These are phyloP conservation scores for Aurifilum marmelostoma DNA, from an alignment of 2,329 filamentous ascomycete genomes.

Conservation along the genomic window DNA sequence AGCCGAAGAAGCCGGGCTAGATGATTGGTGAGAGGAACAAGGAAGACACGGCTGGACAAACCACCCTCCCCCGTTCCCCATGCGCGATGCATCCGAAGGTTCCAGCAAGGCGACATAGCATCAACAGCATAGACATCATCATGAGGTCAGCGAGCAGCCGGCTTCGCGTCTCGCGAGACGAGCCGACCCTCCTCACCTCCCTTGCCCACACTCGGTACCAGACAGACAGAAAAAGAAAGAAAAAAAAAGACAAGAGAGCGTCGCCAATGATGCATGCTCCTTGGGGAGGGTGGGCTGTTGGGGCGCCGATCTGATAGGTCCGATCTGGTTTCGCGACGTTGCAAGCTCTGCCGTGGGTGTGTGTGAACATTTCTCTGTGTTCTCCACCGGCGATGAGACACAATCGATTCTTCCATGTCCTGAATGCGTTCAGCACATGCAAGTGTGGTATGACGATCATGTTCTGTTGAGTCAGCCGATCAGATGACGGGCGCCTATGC, in stretches of 20 bases:
- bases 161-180: slow-evolving; percentile 17
- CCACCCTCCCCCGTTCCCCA: too few species aligned
- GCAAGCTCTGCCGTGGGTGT: neutral
- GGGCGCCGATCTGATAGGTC: slow-evolving; percentile 1
- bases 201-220: neutral
- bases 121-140: slow-evolving; percentile 5
- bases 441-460: slow-evolving; percentile 16
- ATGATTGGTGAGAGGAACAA: neutral
- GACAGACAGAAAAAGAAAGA: neutral
- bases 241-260: neutral
- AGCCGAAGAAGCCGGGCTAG: slow-evolving; percentile 17
- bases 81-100: slow-evolving; percentile 19
- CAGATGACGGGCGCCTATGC: neutral
- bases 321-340: slow-evolving; percentile 7
- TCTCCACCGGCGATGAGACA: neutral
- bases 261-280: neutral
- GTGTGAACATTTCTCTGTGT: neutral
- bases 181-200: slow-evolving; percentile 1
- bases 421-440: neutral
- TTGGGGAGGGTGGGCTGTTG: neutral
- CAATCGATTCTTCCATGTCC: slow-evolving; percentile 6
- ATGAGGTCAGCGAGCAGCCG: slow-evolving; percentile 5
- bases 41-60: too few species aligned
- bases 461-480: slow-evolving; percentile 3
- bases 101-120: slow-evolving; percentile 13